Conservation (phyloP, 2,329 filamentous ascomycete species). For the Acrodontium crateriforme region DNA sequence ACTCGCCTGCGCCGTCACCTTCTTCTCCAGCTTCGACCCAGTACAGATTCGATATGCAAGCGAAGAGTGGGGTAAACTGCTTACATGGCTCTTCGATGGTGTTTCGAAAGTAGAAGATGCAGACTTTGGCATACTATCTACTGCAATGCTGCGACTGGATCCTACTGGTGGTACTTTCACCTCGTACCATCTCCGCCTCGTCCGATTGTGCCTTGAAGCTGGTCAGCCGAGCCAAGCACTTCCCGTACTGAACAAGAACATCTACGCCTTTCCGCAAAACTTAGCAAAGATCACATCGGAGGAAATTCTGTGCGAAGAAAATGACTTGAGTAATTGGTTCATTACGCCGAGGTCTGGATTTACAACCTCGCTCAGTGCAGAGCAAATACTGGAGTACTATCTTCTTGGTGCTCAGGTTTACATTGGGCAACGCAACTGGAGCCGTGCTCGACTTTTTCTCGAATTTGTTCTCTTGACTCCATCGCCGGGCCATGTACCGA, state of each 20-base stretch:
- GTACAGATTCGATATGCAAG: constrained; percentile 42
- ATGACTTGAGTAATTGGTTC: constrained; percentile 38
- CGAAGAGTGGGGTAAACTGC: constrained; percentile 31
- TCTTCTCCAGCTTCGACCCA: constrained; percentile 37
- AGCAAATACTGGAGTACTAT: constrained; percentile 43
- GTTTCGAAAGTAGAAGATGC: constrained; percentile 5
- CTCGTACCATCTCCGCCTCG: constrained; percentile 44
- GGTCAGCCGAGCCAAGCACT: constrained; percentile 42
- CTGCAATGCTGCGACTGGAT: constrained; percentile 52
- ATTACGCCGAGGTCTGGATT: constrained; percentile 47
- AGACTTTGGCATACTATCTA: constrained; percentile 25
- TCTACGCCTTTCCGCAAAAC: constrained; percentile 48
- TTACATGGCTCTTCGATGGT: constrained; percentile 21
- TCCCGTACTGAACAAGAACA: constrained; percentile 48
- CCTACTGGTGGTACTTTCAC: constrained; percentile 54
- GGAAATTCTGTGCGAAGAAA: constrained; percentile 27
- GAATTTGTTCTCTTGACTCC: constrained; percentile 50
- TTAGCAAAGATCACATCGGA: constrained; percentile 23
- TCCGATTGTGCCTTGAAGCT: constrained; percentile 42
- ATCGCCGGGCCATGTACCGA: constrained; percentile 49
- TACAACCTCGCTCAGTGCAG: constrained; percentile 38
- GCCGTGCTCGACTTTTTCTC: constrained; percentile 32
- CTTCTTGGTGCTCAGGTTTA: constrained; percentile 35
- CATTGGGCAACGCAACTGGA: constrained; percentile 29
- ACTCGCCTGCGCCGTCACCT: constrained; percentile 34